phyloP scores from a whole-genome alignment of 257 asterid genomes.

The Gynochthodes officinalis region DNA sequence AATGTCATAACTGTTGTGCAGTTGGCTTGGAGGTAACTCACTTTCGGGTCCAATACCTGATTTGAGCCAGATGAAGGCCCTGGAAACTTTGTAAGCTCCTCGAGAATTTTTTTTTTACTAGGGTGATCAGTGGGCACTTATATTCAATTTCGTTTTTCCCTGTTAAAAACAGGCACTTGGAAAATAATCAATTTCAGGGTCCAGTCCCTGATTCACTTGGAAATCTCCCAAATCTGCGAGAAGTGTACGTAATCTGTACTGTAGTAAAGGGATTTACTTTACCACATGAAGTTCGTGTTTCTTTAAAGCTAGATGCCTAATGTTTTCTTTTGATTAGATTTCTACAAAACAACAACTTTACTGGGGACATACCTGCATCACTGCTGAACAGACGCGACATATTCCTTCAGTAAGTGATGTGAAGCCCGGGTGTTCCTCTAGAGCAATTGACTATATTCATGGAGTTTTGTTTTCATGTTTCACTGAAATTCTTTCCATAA shows the following conservation, averaged over 20 bases:
- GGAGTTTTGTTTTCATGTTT: not conserved
- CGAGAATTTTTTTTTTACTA: not conserved
- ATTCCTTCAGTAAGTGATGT: slow-evolving; percentile 39
- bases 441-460: not conserved
- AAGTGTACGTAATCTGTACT: slow-evolving; percentile 43
- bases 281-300: not conserved
- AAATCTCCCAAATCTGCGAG: slow-evolving; percentile 52
- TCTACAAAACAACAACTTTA: slow-evolving; percentile 66
- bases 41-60: slow-evolving; percentile 68
- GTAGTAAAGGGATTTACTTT: not conserved
- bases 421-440: not conserved
- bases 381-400: slow-evolving; percentile 36
- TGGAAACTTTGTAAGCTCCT: slow-evolving; percentile 62
- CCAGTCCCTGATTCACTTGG: slow-evolving; percentile 53
- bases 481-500: not conserved
- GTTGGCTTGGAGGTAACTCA: slow-evolving; percentile 76
- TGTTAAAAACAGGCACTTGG: slow-evolving; percentile 55
- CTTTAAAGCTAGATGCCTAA: not conserved
- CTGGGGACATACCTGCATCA: slow-evolving; percentile 43
- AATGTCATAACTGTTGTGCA: slow-evolving; percentile 18
- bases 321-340: slow-evolving; percentile 39
- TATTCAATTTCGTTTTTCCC: slow-evolving; percentile 3
- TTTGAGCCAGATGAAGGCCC: slow-evolving; percentile 45
- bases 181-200: slow-evolving; percentile 74
- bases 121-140: not conserved